phyloP scores from a whole-genome alignment of 2,329 filamentous ascomycete genomes.

The Aspergillus caelatus region DNA sequence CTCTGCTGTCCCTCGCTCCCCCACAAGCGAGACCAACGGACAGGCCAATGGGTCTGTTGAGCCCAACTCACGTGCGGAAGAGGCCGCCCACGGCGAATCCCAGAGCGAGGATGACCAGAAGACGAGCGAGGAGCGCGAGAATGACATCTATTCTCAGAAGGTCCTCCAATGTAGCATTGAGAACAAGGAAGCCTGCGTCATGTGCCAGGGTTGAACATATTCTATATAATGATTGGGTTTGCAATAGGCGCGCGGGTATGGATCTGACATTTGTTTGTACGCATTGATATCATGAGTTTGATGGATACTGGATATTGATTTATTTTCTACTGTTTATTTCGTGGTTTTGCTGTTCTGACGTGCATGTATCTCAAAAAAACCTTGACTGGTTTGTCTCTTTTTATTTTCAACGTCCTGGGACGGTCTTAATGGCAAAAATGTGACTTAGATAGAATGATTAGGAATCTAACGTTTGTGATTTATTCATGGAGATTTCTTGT shows the following conservation, averaged over 20 bases:
- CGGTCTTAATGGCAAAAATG: constrained; percentile 2
- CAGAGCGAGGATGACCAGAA: constrained; percentile 69
- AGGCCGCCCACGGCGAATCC: constrained; percentile 13
- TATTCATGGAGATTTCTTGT: not conserved
- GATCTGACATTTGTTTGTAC: constrained; percentile 4
- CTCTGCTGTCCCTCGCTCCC: constrained; percentile 66
- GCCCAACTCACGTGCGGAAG: constrained; percentile 5
- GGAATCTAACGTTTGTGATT: not conserved
- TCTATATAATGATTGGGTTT: constrained; percentile 4
- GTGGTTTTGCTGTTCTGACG: constrained; percentile 13
- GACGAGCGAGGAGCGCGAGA: constrained; percentile 74
- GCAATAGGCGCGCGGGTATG: not conserved
- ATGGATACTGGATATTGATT: constrained; percentile 26
- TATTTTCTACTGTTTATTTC: not conserved
- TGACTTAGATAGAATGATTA: constrained; percentile 11
- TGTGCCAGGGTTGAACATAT: constrained; percentile 83
- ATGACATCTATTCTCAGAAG: constrained; percentile 93
- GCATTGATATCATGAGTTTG: constrained; percentile 36
- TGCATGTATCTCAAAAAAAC: not conserved
- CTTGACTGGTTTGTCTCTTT: not conserved
- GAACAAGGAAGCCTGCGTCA: constrained; percentile 90
- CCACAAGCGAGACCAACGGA: constrained; percentile 65
- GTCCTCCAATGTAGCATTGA: constrained; percentile 95
- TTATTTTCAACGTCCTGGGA: not conserved
- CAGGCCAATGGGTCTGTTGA: not conserved